phyloP scores from a whole-genome alignment of 2,329 filamentous ascomycete species.

The Mycogone perniciosa region DNA sequence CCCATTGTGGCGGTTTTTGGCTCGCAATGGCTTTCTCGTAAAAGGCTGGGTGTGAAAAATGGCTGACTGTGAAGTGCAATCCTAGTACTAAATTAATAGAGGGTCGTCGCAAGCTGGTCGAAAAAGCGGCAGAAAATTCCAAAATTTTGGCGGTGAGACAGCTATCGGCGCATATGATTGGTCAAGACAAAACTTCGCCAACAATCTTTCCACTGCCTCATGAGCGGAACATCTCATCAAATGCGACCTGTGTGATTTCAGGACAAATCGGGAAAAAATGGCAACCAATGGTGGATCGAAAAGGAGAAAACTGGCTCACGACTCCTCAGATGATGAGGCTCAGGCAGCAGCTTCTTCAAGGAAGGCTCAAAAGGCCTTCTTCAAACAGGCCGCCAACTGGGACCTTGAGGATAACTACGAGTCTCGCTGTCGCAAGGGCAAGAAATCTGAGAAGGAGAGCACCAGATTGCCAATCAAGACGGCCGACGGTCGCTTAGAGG shows the following conservation, averaged over 20 bases:
- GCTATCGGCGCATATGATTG: slow-evolving; percentile 1
- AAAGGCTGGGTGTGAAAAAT: slow-evolving; percentile 1
- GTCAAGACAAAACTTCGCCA: slow-evolving; percentile 7
- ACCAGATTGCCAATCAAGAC: slow-evolving; percentile 83
- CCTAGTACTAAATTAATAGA: background rate
- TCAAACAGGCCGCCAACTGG: slow-evolving; percentile 74
- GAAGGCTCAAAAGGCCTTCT: slow-evolving; percentile 57
- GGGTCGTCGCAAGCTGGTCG: background rate
- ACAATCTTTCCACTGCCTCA: background rate
- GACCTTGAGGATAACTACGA: slow-evolving; percentile 91
- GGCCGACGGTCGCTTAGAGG: slow-evolving; percentile 64
- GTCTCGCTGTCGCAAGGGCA: slow-evolving; percentile 68
- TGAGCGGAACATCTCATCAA: background rate
- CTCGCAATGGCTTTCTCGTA: slow-evolving; percentile 7
- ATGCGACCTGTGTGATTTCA: background rate
- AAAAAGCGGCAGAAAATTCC: slow-evolving; percentile 27
- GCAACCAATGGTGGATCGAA: slow-evolving; percentile 43
- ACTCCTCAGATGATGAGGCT: slow-evolving; percentile 40
- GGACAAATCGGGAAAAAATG: slow-evolving; percentile 30
- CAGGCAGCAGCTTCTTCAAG: slow-evolving; percentile 26
- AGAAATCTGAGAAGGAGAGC: slow-evolving; percentile 64
- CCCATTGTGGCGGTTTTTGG: slow-evolving; percentile 21
- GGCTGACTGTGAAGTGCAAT: slow-evolving; percentile 7
- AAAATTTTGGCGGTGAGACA: slow-evolving; percentile 33
- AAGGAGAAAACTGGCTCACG: slow-evolving; percentile 52